Evolutionary conservation across 2,329 filamentous ascomycete genomes (phyloP), one percentile per base, ranked within the genome.

Genomic region (Pseudogymnoascus sp.): DNA sequence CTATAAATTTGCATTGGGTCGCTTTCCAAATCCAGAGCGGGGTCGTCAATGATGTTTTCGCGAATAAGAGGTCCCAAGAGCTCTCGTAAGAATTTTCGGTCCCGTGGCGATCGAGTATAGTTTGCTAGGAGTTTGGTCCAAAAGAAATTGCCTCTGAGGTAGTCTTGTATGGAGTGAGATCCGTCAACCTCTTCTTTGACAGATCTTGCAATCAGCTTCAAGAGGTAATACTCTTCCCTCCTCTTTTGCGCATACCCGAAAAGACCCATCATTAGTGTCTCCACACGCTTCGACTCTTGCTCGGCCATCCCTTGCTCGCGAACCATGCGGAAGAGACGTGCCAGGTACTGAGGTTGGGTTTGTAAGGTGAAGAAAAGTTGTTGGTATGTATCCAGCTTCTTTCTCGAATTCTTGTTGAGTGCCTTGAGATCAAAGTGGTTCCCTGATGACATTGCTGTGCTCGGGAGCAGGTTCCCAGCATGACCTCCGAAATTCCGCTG

Each of bases 161-260:
- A 97, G 64, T 97, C 94, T 68, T 95, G 89, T 1, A 97, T 74
- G 0, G 84, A 84, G 41, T 78, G 77, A 67, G 87, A 88, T 37
- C 82, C 81, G 41, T 94, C 89, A 39, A 97, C 83, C 70, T 97
- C 93, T 73, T 97, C 92, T 63, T 86, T 86, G 60, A 93, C 87
- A 1, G 92, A 92, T 59, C 89, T 82, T 13, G 87, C 81, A 62
- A 99, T 86, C 21, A 97, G 80, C 75, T 96, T 97, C 64, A 99
- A 79, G 4, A 99, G 81, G 73, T 97, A 96, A 76, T 97, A 99
- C 72, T 99, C 94, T 74, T 99, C 94, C 71, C 94, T 83, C 65
- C 92, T 84, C 78, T 97, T 99, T 73, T 99, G 94, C 0, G 94
- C 93, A 71, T 97, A 96, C 21, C 94, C 95, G 70, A 97, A 99